phyloP scores from a whole-genome alignment of 805 yeast genomes.

The Candida insectorum region DNA sequence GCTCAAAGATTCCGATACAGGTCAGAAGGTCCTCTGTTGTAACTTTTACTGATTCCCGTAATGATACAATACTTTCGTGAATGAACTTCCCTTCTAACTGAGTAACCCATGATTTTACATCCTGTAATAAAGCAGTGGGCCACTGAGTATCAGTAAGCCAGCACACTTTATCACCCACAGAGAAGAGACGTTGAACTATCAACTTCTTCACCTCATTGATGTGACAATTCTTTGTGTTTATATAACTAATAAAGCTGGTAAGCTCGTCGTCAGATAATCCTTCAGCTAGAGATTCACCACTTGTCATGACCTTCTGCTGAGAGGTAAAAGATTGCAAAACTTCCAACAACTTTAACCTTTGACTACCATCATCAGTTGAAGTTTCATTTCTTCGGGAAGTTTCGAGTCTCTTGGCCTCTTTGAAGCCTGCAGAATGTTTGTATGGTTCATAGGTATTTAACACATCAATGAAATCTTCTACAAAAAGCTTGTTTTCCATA shows the following conservation, averaged over 20 bases:
- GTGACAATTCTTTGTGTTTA: conserved; percentile 4
- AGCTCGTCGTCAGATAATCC: background rate
- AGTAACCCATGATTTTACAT: conserved; percentile 32
- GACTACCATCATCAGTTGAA: conserved; percentile 3
- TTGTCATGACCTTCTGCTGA: background rate
- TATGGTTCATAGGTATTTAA: conserved; percentile 4
- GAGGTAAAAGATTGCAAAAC: conserved; percentile 21
- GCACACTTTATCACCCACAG: conserved; percentile 16
- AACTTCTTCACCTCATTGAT: conserved; percentile 18
- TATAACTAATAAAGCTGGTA: conserved; percentile 1
- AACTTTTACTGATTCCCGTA: conserved; percentile 27
- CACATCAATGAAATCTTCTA: conserved; percentile 6
- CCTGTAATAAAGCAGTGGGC: conserved; percentile 31
- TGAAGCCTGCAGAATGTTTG: background rate
- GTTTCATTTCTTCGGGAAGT: background rate
- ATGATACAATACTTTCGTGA: conserved; percentile 4
- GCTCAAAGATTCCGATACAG: conserved; percentile 27
- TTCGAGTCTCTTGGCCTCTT: conserved; percentile 2
- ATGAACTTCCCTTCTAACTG: conserved; percentile 25
- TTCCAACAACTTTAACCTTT: conserved; percentile 30
- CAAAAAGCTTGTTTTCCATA: background rate
- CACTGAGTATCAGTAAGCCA: conserved; percentile 36
- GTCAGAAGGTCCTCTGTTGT: background rate
- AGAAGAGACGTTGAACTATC: conserved; percentile 17
- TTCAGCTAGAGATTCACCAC: background rate